Evolutionary conservation across 441 rosid species (phyloP), one percentile per base, ranked within the genome.

Genomic region (Mallotus japonicus): DNA sequence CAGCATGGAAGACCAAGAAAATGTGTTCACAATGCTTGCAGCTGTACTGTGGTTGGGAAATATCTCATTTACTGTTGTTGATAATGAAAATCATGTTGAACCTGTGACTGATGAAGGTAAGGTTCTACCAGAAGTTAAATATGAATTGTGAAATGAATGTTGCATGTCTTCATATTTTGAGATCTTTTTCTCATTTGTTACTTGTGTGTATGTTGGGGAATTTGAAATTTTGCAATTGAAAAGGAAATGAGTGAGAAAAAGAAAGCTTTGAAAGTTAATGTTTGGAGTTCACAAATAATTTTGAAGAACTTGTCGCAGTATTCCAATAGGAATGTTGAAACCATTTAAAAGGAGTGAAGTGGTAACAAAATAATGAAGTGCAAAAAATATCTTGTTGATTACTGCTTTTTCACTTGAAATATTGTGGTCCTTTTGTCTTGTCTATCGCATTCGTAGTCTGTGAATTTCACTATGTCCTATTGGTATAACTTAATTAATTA

Each of bases 41-140:
- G 97, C 98, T 51, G 98, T 96, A 19, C 67, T 96, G 67, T 96
- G 99, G 97, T 81, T 96, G 72, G 99, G 99, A 85, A 88, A 96
- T 77, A 81, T 92, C 80, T 87, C 92, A 20, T 92, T 96, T 83
- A 70, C 86, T 12, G 71, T 88, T 68, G 82, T 90, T 80, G 98
- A 96, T 86, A 93, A 87, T 82, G 99, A 96, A 85, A 90, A 92
- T 84, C 99, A 96, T 77, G 96, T 90, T 73, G 97, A 92, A 83
- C 89, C 94, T 70, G 80, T 85, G 68, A 82, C 66, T 74, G 97
- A 93, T 87, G 98, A 93, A 88, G 83, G 99, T 95, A 77, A 89
- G 89, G 66, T 57, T 82, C 72, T 82, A 73, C 40, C 10, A 5
- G 68, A 67, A 73, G 47, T 57, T 71, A 61, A 61, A 71, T 16